Evolutionary conservation across 2,329 filamentous ascomycete genomes (phyloP).

Genomic region (Blastomyces gilchristii): DNA sequence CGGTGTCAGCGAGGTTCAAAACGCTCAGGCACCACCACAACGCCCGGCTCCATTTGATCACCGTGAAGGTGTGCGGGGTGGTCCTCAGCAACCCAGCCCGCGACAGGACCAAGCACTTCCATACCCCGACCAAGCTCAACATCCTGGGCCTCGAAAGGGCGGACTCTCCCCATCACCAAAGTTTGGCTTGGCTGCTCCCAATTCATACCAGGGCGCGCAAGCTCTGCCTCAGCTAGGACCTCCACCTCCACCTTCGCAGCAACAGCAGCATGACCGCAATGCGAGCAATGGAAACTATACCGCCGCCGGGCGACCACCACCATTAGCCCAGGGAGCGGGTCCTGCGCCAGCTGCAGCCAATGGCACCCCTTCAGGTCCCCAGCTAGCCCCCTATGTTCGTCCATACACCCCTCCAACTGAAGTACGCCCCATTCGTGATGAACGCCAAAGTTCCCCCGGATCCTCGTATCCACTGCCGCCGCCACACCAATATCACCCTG

Average conservation of each 20-base stretch:
- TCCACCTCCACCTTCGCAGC: constrained; percentile 21
- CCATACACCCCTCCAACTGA: constrained; percentile 74
- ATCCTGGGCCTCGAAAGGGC: constrained; percentile 44
- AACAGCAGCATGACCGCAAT: constrained; percentile 28
- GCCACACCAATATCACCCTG: constrained; percentile 65
- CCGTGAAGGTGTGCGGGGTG: constrained; percentile 60
- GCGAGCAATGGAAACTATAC: constrained; percentile 26
- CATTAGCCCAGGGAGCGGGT: constrained; percentile 43
- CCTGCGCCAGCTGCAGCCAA: constrained; percentile 44
- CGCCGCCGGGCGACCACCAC: constrained; percentile 32
- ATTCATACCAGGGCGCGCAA: constrained; percentile 41
- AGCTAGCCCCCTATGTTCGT: constrained; percentile 61
- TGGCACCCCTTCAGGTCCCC: constrained; percentile 44
- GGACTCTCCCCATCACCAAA: constrained; percentile 51
- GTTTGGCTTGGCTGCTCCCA: constrained; percentile 44
- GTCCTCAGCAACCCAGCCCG: constrained; percentile 60
- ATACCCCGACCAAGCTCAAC: constrained; percentile 56
- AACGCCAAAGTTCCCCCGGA: constrained; percentile 82
- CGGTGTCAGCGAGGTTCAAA: constrained; percentile 67
- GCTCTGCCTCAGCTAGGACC: constrained; percentile 44
- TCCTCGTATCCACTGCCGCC: constrained; percentile 75
- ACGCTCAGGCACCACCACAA: constrained; percentile 41
- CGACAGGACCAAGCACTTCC: constrained; percentile 59
- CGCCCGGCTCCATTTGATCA: constrained; percentile 72
- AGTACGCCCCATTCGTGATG: constrained; percentile 70